Evolutionary conservation across 305 asterid genomes (phyloP), one percentile per base, ranked within the genome.

Genomic region (Solanum chacoense): DNA sequence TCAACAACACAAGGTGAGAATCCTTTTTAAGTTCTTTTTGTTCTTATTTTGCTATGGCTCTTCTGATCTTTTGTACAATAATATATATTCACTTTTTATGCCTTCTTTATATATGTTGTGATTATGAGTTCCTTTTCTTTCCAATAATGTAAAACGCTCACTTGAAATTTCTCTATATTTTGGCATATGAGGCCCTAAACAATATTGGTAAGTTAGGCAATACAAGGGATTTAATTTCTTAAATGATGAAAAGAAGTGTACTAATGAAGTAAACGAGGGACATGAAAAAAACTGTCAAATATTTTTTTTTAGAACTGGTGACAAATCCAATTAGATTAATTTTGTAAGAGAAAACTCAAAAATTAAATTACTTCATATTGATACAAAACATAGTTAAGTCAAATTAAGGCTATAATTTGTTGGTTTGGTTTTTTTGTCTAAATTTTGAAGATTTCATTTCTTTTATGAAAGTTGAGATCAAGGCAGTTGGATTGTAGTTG

Each of bases 11-110:
- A 42, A 4, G 55, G 55, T 42, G 4, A 12, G 55, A 13, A 42
- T 42, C 0, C 0, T 42, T 42, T 1, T 12, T 0, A 40, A 12
- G 7, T 12, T 42, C 4, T 42, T 42, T 40, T 40, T 40, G 0
- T 40, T 40, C 16, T 40, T 40, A 42, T 42, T 4, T 42, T 42
- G 55, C 55, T 42, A 42, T 42, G 4, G 12, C 55, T 42, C 55
- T 42, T 42, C 20, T 42, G 3, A 42, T 42, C 59, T 42, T 42
- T 42, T 42, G 59, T 42, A 13, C 7, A 42, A 13, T 42, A 42
- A 38, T 38, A 38, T 38, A 0, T 11, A 37, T 35, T 35, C 55
- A 42, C 59, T 42, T 42, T 42, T 42, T 42, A 42, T 13, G 59
- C 5, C 59, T 13, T 42, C 20, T 42, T 42, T 42, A 42, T 42